Evolutionary conservation across 768 basidiomycete genomes (phyloP).

Genomic region (Psilocybe azurescens): DNA sequence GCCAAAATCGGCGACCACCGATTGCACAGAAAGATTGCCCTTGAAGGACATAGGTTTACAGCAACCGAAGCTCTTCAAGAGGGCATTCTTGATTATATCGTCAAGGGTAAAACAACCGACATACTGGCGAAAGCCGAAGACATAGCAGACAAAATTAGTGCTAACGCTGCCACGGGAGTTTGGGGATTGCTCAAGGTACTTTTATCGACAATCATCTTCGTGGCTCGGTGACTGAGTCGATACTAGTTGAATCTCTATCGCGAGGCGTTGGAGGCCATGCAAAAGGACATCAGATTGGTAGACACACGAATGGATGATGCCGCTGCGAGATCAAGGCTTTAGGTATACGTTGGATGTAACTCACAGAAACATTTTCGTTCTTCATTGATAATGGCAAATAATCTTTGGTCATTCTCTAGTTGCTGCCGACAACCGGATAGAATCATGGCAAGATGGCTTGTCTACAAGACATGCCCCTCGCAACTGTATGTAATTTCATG

Average conservation of each 20-base stretch:
- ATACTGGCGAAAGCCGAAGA: constrained; percentile 69
- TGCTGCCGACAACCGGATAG: background rate
- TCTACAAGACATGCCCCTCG: background rate
- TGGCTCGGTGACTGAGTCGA: constrained; percentile 1
- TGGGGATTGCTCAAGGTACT: constrained; percentile 78
- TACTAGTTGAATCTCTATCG: constrained; percentile 59
- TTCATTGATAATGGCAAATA: background rate
- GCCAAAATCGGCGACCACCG: constrained; percentile 67
- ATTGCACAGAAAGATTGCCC: constrained; percentile 70
- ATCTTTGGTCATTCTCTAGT: background rate
- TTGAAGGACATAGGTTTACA: constrained; percentile 83
- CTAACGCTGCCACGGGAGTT: constrained; percentile 60
- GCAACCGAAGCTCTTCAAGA: constrained; percentile 68
- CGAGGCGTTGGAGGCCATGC: constrained; percentile 52
- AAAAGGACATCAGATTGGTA: constrained; percentile 39
- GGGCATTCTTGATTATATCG: constrained; percentile 75
- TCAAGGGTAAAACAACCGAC: constrained; percentile 60
- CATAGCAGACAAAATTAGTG: constrained; percentile 58
- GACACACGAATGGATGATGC: constrained; percentile 51
- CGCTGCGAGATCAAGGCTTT: constrained; percentile 53
- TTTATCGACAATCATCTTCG: background rate
- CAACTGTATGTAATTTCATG: background rate
- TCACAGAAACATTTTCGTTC: background rate
- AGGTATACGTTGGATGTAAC: constrained; percentile 11
- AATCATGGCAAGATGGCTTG: background rate